Percentiles rank a stretch among this genome's conserved stretches.
Evolutionary conservation across 1,284 basidiomycete species (phyloP).

Genomic region (Ceratobasidium sp.): DNA sequence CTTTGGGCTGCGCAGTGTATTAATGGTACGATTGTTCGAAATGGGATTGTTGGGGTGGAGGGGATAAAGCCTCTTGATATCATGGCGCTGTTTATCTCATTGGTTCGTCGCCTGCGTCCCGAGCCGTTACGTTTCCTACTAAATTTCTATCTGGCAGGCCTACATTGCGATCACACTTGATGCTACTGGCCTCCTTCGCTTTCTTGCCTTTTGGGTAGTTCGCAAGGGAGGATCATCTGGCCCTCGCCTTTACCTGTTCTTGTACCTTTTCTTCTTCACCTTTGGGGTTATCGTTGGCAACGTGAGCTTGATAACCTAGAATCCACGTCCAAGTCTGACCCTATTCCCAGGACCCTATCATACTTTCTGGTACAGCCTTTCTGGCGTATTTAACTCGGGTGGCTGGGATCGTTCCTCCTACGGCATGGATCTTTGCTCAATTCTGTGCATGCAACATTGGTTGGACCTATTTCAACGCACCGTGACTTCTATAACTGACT

Average conservation of each 20-base stretch:
- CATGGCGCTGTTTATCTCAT: slow-evolving; percentile 89
- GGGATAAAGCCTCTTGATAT: slow-evolving; percentile 94
- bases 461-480: slow-evolving; percentile 68
- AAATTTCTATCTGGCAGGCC: slow-evolving; percentile 63
- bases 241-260: slow-evolving; percentile 77
- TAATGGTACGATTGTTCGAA: slow-evolving; percentile 70
- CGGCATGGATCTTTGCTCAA: slow-evolving; percentile 76
- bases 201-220: slow-evolving; percentile 89
- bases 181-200: slow-evolving; percentile 87
- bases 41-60: slow-evolving; percentile 80
- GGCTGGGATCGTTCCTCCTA: slow-evolving; percentile 70
- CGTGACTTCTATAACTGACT: slow-evolving; percentile 50
- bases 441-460: slow-evolving; percentile 86
- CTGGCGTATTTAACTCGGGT: slow-evolving; percentile 87
- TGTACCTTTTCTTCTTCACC: slow-evolving; percentile 84
- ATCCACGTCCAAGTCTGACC: not conserved
- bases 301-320: slow-evolving; percentile 55
- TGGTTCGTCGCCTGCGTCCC: slow-evolving; percentile 61
- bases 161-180: slow-evolving; percentile 96
- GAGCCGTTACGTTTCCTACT: not conserved
- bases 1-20: slow-evolving; percentile 84
- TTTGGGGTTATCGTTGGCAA: slow-evolving; percentile 90
- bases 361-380: slow-evolving; percentile 88
- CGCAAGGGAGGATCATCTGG: slow-evolving; percentile 80
- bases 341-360: slow-evolving; percentile 76